Conservation (phyloP, 2,329 filamentous ascomycete species). For the Tolypocladium tundrense region DNA sequence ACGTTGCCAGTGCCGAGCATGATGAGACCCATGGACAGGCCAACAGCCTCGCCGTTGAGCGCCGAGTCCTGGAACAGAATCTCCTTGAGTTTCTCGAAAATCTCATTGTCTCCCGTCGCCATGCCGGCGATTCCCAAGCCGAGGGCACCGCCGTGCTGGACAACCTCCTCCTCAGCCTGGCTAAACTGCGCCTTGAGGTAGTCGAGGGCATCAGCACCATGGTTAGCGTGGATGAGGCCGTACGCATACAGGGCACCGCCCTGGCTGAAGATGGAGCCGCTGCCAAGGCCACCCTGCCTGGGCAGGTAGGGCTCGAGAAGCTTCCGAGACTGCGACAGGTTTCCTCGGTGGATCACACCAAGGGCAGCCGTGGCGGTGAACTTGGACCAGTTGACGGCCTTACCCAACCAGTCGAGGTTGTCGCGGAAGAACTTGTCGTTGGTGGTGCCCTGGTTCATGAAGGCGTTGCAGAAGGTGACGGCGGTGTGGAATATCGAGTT, state of each 20-base stretch:
- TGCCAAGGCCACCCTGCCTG: constrained; percentile 59
- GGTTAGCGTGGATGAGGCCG: constrained; percentile 93
- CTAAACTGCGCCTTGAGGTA: constrained; percentile 69
- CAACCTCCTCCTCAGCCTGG: constrained; percentile 75
- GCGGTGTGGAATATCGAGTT: constrained; percentile 98
- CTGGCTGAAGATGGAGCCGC: constrained; percentile 88
- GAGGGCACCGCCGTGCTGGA: constrained; percentile 91
- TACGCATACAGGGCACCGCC: constrained; percentile 93
- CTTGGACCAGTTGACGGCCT: constrained; percentile 99
- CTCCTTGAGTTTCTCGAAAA: constrained; percentile 83
- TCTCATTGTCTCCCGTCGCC: constrained; percentile 83
- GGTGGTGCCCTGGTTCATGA: constrained; percentile 98
- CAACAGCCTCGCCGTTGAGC: constrained; percentile 92
- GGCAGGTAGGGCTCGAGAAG: constrained; percentile 91
- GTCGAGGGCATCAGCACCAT: constrained; percentile 79
- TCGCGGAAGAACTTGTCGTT: constrained; percentile 98
- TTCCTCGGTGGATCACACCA: constrained; percentile 93
- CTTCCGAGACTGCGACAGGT: constrained; percentile 86
- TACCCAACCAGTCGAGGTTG: constrained; percentile 94
- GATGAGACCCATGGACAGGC: constrained; percentile 90
- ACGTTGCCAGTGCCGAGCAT: constrained; percentile 98
- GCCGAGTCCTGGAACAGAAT: constrained; percentile 91
- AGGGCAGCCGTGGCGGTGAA: constrained; percentile 95
- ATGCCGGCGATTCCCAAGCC: constrained; percentile 95
- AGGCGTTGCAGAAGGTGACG: constrained; percentile 94